Evolutionary conservation across 2,329 filamentous ascomycete genomes (phyloP).

Genomic region (Cytospora chrysosperma): DNA sequence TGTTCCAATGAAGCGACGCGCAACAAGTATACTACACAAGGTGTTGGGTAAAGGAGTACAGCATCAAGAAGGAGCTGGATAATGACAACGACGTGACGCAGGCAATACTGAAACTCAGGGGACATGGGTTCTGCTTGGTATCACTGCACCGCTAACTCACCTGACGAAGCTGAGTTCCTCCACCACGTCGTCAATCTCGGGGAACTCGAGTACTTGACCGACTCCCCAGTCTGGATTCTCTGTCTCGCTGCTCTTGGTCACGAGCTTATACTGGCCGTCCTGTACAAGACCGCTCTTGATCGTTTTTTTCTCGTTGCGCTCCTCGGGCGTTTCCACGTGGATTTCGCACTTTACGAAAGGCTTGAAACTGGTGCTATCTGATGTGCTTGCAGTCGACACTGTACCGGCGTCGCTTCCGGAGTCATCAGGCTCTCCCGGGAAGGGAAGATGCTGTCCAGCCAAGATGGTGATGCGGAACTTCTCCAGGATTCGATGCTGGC

Average conservation of each 20-base stretch:
- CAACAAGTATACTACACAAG: slow-evolving; percentile 1
- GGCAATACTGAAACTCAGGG: slow-evolving; percentile 11
- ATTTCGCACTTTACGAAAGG: slow-evolving; percentile 79
- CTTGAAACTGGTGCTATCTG: slow-evolving; percentile 53
- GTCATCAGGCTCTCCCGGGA: slow-evolving; percentile 45
- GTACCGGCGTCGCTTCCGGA: slow-evolving; percentile 30
- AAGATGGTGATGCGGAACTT: slow-evolving; percentile 71
- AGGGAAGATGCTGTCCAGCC: slow-evolving; percentile 71
- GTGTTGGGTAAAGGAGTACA: background rate
- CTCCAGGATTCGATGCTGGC: slow-evolving; percentile 51
- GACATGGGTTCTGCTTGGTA: slow-evolving; percentile 1
- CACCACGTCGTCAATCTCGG: slow-evolving; percentile 48
- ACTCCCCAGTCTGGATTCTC: slow-evolving; percentile 63
- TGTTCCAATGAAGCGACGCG: background rate
- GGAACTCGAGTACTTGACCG: slow-evolving; percentile 57
- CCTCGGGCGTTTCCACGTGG: slow-evolving; percentile 66
- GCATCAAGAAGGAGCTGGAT: background rate
- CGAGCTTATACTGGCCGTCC: slow-evolving; percentile 58
- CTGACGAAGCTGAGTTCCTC: slow-evolving; percentile 71
- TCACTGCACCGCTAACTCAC: slow-evolving; percentile 47
- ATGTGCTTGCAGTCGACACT: slow-evolving; percentile 44
- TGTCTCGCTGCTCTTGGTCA: slow-evolving; percentile 55
- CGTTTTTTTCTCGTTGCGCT: slow-evolving; percentile 35
- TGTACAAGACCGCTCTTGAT: slow-evolving; percentile 48
- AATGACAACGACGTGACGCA: slow-evolving; percentile 6